A percentile compares a stretch with the other conserved stretches of the same genome.
Conservation (phyloP, 2,329 filamentous ascomycete genomes). For the Pezicula neosporulosa region DNA sequence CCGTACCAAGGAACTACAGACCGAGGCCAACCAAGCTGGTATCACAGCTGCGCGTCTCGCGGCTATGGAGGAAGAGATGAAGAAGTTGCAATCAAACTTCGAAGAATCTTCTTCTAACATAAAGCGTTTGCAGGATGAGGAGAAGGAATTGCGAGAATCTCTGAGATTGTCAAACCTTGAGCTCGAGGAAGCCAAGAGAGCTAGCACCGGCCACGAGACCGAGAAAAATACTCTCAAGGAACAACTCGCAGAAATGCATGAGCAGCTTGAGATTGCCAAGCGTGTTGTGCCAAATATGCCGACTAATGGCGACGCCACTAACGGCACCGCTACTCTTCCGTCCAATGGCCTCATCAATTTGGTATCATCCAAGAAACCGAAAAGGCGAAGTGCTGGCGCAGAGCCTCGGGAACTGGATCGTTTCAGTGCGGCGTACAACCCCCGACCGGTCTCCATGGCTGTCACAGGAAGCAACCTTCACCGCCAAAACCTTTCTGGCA, state of each 20-base stretch:
- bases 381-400: conserved; percentile 85
- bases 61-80: conserved; percentile 94
- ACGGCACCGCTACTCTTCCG: conserved; percentile 55
- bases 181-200: conserved; percentile 73
- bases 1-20: conserved; percentile 88
- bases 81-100: conserved; percentile 82
- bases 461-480: conserved; percentile 61
- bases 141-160: conserved; percentile 79
- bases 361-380: conserved; percentile 94
- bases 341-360: conserved; percentile 88
- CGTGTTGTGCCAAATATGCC: conserved; percentile 57
- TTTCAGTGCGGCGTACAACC: conserved; percentile 90
- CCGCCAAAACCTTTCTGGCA: conserved; percentile 69
- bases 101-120: conserved; percentile 88
- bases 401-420: conserved; percentile 84
- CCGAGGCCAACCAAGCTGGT: conserved; percentile 95
- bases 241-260: conserved; percentile 85
- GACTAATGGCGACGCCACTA: conserved; percentile 64
- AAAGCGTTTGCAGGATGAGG: conserved; percentile 92
- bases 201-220: conserved; percentile 72
- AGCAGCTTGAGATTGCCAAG: conserved; percentile 86
- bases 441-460: conserved; percentile 94
- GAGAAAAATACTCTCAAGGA: conserved; percentile 85
- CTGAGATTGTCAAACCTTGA: conserved; percentile 77
- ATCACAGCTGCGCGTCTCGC: conserved; percentile 88